Evolutionary conservation across 2,329 filamentous ascomycete genomes (phyloP), one percentile per base, ranked within the genome.

Genomic region (Fusarium fujikuroi): DNA sequence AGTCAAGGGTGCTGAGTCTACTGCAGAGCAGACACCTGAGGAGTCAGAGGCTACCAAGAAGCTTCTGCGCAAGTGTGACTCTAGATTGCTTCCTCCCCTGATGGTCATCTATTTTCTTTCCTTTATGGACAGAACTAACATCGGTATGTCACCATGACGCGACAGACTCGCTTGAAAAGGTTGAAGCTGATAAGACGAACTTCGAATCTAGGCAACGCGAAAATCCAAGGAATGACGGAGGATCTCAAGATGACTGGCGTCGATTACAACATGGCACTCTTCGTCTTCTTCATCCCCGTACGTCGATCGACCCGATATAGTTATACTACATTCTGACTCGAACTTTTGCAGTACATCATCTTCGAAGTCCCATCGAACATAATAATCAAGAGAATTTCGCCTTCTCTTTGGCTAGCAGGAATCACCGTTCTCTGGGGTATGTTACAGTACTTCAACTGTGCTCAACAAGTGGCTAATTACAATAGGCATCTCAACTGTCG

Each of bases 41-140:
- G 63, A 66, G 1, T 37, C 42, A 0, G 19, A 36, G 12, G 63
- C 63, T 2, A 66, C 63, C 15, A 42, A 19, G 21, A 65, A 66
- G 23, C 60, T 66, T 2, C 8, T 66, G 8, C 83, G 92, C 90
- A 81, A 94, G 93, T 76, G 92, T 88, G 81, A 94, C 90, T 93
- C 92, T 78, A 90, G 87, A 57, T 91, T 92, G 69, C 84, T 85
- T 85, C 90, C 70, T 1, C 64, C 46, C 0, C 42, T 72, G 3
- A 69, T 59, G n/a, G 75, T 81, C 75, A 25, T 73, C 0, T 79
- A 72, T 11, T 65, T 79, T 1, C 60, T 79, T 0, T 79, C 77
- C 0, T 79, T 76, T 44, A 77, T 79, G 61, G 76, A 77, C 36
- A 70, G 77, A 9, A 76, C 77, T 4, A 79, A 79, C 18, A 79